Conservation (phyloP, 192 early-diverging fungal species). For the Podila minutissima region DNA sequence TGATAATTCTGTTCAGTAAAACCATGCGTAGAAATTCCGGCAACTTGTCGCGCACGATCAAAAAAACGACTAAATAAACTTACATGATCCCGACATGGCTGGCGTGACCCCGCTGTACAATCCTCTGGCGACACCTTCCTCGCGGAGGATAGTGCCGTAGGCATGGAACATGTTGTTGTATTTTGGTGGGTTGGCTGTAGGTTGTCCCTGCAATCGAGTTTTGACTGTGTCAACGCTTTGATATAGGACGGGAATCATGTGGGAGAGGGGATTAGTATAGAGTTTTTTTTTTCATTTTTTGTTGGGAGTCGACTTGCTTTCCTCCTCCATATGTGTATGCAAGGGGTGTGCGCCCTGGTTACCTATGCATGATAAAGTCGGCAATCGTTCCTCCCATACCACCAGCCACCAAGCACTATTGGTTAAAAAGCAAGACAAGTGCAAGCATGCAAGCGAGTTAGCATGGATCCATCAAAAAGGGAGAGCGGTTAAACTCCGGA, state of each 20-base stretch:
- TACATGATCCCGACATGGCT: conserved; percentile 63
- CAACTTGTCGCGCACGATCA: not conserved
- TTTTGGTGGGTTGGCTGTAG: conserved; percentile 53
- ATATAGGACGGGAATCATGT: not conserved
- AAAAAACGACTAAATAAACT: not conserved
- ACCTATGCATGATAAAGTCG: conserved; percentile 65
- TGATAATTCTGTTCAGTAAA: too few species aligned
- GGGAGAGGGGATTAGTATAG: too few species aligned
- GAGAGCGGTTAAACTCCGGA: too few species aligned
- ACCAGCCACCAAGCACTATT: conserved; percentile 53
- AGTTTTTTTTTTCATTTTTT: too few species aligned
- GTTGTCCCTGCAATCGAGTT: conserved; percentile 67
- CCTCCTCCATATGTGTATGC: too few species aligned
- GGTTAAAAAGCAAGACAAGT: not conserved
- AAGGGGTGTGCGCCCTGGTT: not conserved
- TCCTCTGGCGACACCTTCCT: conserved; percentile 63
- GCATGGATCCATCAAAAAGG: not conserved
- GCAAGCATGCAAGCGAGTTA: not conserved
- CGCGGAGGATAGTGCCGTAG: conserved; percentile 61
- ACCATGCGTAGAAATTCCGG: not conserved
- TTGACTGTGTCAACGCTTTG: conserved; percentile 64
- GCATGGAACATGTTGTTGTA: conserved; percentile 69
- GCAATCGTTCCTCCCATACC: conserved; percentile 59
- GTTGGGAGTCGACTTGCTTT: too few species aligned
- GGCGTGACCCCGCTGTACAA: conserved; percentile 66